Percentiles rank a stretch among this genome's conserved stretches.
phyloP scores from a whole-genome alignment of 176 grass and related monocot genomes.

The Tillandsia fasciculata region DNA sequence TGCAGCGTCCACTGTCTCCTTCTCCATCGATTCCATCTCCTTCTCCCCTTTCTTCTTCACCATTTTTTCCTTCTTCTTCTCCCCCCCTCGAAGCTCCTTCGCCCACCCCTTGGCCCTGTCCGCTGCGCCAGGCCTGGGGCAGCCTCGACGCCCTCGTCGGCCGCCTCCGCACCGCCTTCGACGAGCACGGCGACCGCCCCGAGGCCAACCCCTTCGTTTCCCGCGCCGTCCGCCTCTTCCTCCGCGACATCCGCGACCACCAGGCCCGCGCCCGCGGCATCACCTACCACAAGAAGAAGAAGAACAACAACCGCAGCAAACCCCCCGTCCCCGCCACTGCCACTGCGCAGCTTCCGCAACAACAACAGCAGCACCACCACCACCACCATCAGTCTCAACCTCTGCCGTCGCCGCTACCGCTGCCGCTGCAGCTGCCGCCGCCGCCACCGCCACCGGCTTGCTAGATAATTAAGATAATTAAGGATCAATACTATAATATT shows the following conservation, averaged over 20 bases:
- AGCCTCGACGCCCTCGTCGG: slow-evolving; percentile 85
- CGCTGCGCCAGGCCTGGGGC: slow-evolving; percentile 88
- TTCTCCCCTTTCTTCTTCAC: too few relatives aligned
- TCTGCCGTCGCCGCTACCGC: too few relatives aligned
- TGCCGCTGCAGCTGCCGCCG: too few relatives aligned
- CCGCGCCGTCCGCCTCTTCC: slow-evolving; percentile 83
- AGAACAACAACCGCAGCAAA: slow-evolving; percentile 39
- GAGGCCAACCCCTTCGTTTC: slow-evolving; percentile 89
- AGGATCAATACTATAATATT: too few relatives aligned
- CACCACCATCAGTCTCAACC: slow-evolving; percentile 1
- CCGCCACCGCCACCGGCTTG: too few relatives aligned
- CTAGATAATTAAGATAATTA: too few relatives aligned
- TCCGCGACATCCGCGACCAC: slow-evolving; percentile 89
- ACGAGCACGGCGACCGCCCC: slow-evolving; percentile 76
- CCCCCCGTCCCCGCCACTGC: neutral
- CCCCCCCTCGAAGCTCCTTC: neutral
- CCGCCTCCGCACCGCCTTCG: slow-evolving; percentile 75
- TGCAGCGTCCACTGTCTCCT: too few relatives aligned
- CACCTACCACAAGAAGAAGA: slow-evolving; percentile 98
- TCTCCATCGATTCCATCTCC: too few relatives aligned
- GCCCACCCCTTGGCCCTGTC: slow-evolving; percentile 75
- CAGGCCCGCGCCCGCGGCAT: slow-evolving; percentile 76
- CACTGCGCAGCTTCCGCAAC: slow-evolving; percentile 14
- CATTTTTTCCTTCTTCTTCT: too few relatives aligned
- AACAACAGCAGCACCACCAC: slow-evolving; percentile 4